phyloP scores from a whole-genome alignment of 495 filamentous ascomycete genomes.

The Letharia lupina region DNA sequence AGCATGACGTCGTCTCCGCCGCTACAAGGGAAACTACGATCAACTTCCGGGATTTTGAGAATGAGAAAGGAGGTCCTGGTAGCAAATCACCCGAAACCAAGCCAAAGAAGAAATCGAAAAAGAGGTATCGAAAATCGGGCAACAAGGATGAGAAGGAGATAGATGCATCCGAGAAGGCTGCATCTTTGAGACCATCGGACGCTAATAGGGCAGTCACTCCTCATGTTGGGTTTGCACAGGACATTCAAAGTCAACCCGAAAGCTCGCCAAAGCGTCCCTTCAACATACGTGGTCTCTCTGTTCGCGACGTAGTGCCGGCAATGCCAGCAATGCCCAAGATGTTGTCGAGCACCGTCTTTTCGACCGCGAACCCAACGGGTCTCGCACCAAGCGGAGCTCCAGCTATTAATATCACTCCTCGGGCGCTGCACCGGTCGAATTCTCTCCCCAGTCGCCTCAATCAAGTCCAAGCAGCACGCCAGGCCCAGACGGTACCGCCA shows the following conservation, averaged over 20 bases:
- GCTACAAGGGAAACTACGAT: constrained; percentile 20
- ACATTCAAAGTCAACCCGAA: constrained; percentile 24
- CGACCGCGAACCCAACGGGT: constrained; percentile 32
- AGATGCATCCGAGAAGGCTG: constrained; percentile 7
- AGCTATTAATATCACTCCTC: constrained; percentile 45
- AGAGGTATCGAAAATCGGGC: constrained; percentile 26
- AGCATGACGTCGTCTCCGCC: constrained; percentile 11
- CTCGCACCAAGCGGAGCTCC: constrained; percentile 33
- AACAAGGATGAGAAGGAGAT: constrained; percentile 18
- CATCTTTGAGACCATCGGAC: background rate
- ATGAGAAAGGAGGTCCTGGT: constrained; percentile 22
- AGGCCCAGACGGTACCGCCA: constrained; percentile 31
- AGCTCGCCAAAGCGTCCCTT: constrained; percentile 35
- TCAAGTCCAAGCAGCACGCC: constrained; percentile 33
- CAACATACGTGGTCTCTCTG: constrained; percentile 37
- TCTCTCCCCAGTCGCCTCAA: constrained; percentile 68
- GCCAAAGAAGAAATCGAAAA: constrained; percentile 35
- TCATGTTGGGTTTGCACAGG: constrained; percentile 30
- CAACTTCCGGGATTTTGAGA: constrained; percentile 39
- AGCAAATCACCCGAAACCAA: constrained; percentile 27
- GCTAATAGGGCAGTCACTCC: constrained; percentile 5
- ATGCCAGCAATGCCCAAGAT: constrained; percentile 48
- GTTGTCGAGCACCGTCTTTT: constrained; percentile 60
- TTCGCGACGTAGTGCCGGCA: constrained; percentile 30
- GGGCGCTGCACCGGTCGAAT: constrained; percentile 64